These are phyloP conservation scores for Favolaschia claudopus DNA, from an alignment of 768 basidiomycete genomes.

Conservation along the genomic window DNA sequence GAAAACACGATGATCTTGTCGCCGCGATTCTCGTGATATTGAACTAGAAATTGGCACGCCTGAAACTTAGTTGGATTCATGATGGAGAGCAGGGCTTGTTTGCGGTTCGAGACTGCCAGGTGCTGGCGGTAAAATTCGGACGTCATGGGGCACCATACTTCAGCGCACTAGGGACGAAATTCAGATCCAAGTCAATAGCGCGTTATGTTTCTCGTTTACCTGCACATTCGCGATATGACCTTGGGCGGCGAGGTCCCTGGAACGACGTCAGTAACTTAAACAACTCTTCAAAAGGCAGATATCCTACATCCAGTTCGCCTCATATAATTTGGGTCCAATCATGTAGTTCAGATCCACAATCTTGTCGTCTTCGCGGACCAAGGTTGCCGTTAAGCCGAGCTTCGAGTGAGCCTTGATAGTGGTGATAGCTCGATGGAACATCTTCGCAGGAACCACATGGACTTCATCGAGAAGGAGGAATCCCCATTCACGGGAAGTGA, in stretches of 20 bases:
- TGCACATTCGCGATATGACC: conserved; percentile 99
- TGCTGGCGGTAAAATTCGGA: conserved; percentile 99
- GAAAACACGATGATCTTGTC: conserved; percentile 99
- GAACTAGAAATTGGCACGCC: conserved; percentile 97
- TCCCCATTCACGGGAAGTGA: conserved; percentile 98
- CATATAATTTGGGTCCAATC: conserved; percentile 99
- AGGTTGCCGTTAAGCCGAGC: conserved; percentile 94
- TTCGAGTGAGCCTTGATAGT: conserved; percentile 99
- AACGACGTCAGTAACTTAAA: conserved; percentile 19
- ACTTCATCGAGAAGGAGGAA: conserved; percentile 99
- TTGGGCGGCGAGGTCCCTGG: conserved; percentile 92
- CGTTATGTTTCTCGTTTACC: conserved; percentile 53
- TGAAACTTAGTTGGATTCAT: conserved; percentile 99
- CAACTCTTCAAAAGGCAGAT: conserved; percentile 13
- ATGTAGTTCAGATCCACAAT: conserved; percentile 98
- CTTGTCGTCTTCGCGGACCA: conserved; percentile 99
- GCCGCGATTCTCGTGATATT: conserved; percentile 96
- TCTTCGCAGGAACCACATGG: conserved; percentile 98
- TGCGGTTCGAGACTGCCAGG: conserved; percentile 88
- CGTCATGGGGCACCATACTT: conserved; percentile 99
- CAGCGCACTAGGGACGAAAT: conserved; percentile 90
- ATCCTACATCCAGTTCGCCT: conserved; percentile 96
- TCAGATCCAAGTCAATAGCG: conserved; percentile 1
- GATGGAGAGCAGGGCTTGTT: conserved; percentile 95
- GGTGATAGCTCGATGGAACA: conserved; percentile 97